phyloP scores from a whole-genome alignment of 352 stramenopile species.

The Globisporangium yorkense region DNA sequence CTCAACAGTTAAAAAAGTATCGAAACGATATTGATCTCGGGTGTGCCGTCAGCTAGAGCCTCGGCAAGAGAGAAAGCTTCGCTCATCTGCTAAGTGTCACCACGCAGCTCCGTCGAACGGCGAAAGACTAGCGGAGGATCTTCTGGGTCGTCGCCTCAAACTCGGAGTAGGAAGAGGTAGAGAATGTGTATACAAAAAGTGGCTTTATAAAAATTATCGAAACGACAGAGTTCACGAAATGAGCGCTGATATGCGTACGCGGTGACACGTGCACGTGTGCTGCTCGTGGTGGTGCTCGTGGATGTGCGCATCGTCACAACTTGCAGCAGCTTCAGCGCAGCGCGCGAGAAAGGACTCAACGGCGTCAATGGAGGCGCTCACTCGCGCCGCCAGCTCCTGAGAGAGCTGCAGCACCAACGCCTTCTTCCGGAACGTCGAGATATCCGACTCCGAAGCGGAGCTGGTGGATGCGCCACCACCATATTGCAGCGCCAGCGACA shows the following conservation, averaged over 20 bases:
- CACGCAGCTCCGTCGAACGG: no score
- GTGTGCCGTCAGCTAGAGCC: background rate
- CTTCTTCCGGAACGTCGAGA: background rate
- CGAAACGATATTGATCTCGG: background rate
- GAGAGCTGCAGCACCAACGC: background rate
- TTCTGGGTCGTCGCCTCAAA: no score
- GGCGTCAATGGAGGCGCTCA: background rate
- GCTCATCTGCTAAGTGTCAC: no score
- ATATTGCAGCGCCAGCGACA: slow-evolving; percentile 2
- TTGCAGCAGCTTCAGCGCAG: background rate
- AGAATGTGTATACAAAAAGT: background rate
- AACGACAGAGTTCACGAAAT: background rate
- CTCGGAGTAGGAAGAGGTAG: background rate
- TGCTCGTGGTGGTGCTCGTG: background rate
- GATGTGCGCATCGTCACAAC: background rate
- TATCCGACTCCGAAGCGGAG: background rate
- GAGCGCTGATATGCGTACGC: slow-evolving; percentile 15
- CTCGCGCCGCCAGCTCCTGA: background rate
- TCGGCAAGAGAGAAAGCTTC: no score
- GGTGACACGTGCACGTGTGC: slow-evolving; percentile 8
- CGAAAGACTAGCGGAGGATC: no score
- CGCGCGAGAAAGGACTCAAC: slow-evolving; percentile 7
- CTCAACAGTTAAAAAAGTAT: no score
- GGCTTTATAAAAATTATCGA: no score
- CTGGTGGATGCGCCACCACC: background rate